phyloP scores from a whole-genome alignment of 1,284 basidiomycete species.

The Puccinia sorghi region DNA sequence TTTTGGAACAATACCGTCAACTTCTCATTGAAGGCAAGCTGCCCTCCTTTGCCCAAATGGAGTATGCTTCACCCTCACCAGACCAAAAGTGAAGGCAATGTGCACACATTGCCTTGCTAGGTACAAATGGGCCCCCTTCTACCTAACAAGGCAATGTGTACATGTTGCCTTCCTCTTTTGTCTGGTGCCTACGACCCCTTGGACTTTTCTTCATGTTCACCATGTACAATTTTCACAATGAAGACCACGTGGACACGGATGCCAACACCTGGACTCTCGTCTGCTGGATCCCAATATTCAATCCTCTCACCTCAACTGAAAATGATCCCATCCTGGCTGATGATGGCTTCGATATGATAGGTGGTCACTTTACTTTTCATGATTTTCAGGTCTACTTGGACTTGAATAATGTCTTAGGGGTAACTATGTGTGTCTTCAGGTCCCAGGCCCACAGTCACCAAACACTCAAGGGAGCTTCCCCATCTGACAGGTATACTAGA shows the following conservation, averaged over 20 bases:
- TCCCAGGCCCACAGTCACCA: background rate
- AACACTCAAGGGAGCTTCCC: background rate
- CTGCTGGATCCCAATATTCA: conserved; percentile 20
- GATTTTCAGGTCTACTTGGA: background rate
- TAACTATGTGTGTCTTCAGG: background rate
- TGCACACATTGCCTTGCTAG: no score
- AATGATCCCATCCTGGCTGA: background rate
- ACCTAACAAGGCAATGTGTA: no score
- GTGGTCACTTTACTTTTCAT: background rate
- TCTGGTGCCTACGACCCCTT: background rate
- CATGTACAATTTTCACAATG: conserved; percentile 12
- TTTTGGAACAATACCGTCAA: background rate
- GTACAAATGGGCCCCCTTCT: no score
- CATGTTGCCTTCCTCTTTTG: no score
- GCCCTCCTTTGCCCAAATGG: conserved; percentile 16
- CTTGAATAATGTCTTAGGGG: background rate
- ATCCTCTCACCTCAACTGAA: background rate
- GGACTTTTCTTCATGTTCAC: conserved; percentile 13
- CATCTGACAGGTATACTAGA: conserved; percentile 6
- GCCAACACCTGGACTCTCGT: conserved; percentile 6
- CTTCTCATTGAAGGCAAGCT: background rate
- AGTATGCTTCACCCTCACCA: conserved; percentile 13
- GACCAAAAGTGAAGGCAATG: no score
- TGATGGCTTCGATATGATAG: background rate
- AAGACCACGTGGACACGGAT: background rate